Evolutionary conservation across 2,329 filamentous ascomycete species (phyloP).

Genomic region (Beauveria pseudobassiana): DNA sequence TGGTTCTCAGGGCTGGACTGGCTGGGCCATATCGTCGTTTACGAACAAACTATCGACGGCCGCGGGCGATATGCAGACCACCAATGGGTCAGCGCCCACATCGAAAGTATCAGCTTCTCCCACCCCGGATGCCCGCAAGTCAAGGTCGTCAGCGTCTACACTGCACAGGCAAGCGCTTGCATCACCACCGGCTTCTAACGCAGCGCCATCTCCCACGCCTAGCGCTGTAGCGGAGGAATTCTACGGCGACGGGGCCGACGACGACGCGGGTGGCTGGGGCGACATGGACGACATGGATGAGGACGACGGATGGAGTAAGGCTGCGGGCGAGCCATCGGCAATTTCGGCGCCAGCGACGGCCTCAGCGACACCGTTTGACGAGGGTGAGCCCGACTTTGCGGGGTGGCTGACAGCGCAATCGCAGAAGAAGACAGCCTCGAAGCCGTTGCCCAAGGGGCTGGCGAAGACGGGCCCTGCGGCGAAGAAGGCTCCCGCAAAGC

Average conservation of each 20-base stretch:
- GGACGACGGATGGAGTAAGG: slow-evolving; percentile 31
- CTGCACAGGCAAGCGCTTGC: slow-evolving; percentile 54
- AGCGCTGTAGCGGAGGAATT: slow-evolving; percentile 40
- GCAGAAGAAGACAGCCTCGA: slow-evolving; percentile 58
- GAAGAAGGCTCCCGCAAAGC: slow-evolving; percentile 34
- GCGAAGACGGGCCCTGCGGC: slow-evolving; percentile 44
- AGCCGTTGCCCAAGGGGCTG: slow-evolving; percentile 76
- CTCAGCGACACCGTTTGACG: slow-evolving; percentile 57
- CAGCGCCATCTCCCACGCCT: slow-evolving; percentile 39
- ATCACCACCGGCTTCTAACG: slow-evolving; percentile 41
- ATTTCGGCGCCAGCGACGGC: slow-evolving; percentile 16
- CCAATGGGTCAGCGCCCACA: slow-evolving; percentile 35
- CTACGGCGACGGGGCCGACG: slow-evolving; percentile 48
- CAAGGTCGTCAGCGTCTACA: slow-evolving; percentile 46
- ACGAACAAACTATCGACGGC: slow-evolving; percentile 86
- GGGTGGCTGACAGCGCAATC: slow-evolving; percentile 89
- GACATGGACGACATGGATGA: slow-evolving; percentile 52
- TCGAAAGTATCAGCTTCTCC: slow-evolving; percentile 36
- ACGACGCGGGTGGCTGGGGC: slow-evolving; percentile 69
- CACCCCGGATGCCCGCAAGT: slow-evolving; percentile 28
- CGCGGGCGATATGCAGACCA: slow-evolving; percentile 73
- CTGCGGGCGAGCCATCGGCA: slow-evolving; percentile 28
- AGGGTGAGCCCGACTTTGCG: slow-evolving; percentile 90
- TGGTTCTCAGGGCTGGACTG: slow-evolving; percentile 60
- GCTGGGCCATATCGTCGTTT: slow-evolving; percentile 97